A percentile compares a stretch with the other conserved stretches of the same genome.
Conservation (phyloP, 2,329 filamentous ascomycete species). For the Arthrobotrys entomopaga region DNA sequence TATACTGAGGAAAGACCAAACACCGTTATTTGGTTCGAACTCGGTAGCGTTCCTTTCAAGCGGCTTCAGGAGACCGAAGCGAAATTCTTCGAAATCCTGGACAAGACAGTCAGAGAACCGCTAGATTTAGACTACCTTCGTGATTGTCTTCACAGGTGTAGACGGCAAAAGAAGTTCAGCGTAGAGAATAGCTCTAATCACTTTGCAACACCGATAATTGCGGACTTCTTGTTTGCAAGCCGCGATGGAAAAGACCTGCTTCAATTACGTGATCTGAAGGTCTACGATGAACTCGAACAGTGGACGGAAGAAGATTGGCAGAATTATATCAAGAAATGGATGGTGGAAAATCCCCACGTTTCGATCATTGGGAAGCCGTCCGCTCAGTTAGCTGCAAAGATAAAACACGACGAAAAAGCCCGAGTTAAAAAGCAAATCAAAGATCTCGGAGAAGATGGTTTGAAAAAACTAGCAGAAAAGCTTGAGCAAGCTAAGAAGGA, state of each 20-base stretch:
- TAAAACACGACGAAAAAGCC: constrained; percentile 81
- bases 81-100: constrained; percentile 83
- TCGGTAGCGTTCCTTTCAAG: constrained; percentile 86
- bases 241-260: constrained; percentile 73
- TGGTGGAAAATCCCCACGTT: constrained; percentile 71
- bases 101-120: constrained; percentile 80
- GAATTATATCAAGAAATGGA: constrained; percentile 73
- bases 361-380: constrained; percentile 91
- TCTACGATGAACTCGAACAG: constrained; percentile 72
- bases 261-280: constrained; percentile 60
- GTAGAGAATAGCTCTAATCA: constrained; percentile 83
- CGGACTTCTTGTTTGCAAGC: constrained; percentile 88
- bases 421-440: constrained; percentile 82
- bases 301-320: constrained; percentile 91
- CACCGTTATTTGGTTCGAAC: constrained; percentile 83
- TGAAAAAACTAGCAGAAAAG: constrained; percentile 77
- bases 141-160: constrained; percentile 85
- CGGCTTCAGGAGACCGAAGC: constrained; percentile 86
- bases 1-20: constrained; percentile 82
- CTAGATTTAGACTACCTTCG: constrained; percentile 90
- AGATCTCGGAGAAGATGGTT: constrained; percentile 80
- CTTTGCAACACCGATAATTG: constrained; percentile 86
- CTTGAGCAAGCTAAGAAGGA: constrained; percentile 85
- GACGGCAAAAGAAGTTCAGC: constrained; percentile 81
- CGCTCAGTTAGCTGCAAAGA: constrained; percentile 77